Base-by-base conservation (phyloP, 2,329 filamentous ascomycete species). In the Camillea tinctor region DNA sequence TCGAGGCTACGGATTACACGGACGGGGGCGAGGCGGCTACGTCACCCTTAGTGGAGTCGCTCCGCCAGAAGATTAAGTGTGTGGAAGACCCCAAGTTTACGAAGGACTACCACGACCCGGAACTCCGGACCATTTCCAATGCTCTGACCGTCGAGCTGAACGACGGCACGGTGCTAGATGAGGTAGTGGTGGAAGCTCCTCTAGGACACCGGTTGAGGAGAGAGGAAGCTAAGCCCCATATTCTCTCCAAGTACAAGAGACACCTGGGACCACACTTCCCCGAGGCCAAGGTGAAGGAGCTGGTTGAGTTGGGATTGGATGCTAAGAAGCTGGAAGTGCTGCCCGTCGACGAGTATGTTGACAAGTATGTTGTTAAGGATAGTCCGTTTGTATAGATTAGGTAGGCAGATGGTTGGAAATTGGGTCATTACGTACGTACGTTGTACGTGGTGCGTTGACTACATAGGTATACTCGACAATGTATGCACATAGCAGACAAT, bases 201-300 rank as follows among this genome's bases (percentile, higher is more conserved):
- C 87, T 99, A 49, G 95, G 95, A 70, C 95, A 99, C 83, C 89
- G 90, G 67, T 83, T 95, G 73, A 85, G 95, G 67, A 88, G 94
- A 71, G 93, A 97, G 71, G 95, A 99, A 85, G 95, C 95, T 70
- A 98, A 98, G 86, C 95, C 95, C 60, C 91, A 96, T 79, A 97
- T 99, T 69, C 80, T 98, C 70, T 88, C 87, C 77, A 99, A 99
- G 84, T 99, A 92, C 83, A 90, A 93, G 88, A 88, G 91, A 75
- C 95, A 99, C 79, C 81, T 98, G 55, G 85, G 84, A 70, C 91
- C 90, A 57, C 94, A 97, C 81, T 96, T 90, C 77, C 81, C 86
- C 62, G 84, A 91, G 74, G 81, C 84, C 54, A 88, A 88, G 73
- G 92, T 97, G 55, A 85, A 94, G 79, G 83, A 95, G 80, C 84